Base-by-base conservation (phyloP, 257 asterid species). In the Plantago ovata region DNA sequence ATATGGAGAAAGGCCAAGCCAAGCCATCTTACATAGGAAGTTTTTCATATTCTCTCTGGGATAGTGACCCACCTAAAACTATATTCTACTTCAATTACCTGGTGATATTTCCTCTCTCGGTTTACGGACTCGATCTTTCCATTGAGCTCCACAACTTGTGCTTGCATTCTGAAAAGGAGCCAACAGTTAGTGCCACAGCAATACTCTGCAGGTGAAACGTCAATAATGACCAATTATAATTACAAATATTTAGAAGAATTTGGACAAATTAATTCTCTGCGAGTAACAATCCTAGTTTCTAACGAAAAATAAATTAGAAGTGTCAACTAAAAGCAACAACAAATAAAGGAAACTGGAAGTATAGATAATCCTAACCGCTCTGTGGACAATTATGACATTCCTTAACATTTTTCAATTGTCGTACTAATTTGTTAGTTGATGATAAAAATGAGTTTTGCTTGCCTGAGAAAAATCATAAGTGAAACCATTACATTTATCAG, bases 51-150 rank as follows among this genome's bases (percentile, higher is more conserved):
- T 42, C 42, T 28, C 2, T 28, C 7, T 28, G 6, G 7, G 7
- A 28, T 28, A 28, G 0, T 3, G 7, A 3, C 36, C 4, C 36
- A 28, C 36, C 36, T 28, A 28, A 24, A 50, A 21, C 55, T 21
- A 18, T 15, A 18, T 46, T 18, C 28, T 3, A 15, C 16, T 13
- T 23, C 9, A 51, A 13, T 72, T 69, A 93, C 99, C 96, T 93
- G 99, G 75, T 86, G 96, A 84, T 89, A 93, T 60, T 89, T 93
- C 81, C 99, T 86, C 66, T 93, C 97, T 63, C 99, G 86, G 60
- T 93, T 93, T 55, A 86, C 97, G 16, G 86, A 73, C 74, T 93
- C 97, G 18, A 89, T 86, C 63, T 74, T 73, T 60, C 72, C 86
- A 64, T 79, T 81, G 66, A 93, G 80, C 67, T 84, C 84, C 69